Evolutionary conservation across 306 rosid genomes (phyloP).

Genomic region (Glycyrrhiza uralensis): DNA sequence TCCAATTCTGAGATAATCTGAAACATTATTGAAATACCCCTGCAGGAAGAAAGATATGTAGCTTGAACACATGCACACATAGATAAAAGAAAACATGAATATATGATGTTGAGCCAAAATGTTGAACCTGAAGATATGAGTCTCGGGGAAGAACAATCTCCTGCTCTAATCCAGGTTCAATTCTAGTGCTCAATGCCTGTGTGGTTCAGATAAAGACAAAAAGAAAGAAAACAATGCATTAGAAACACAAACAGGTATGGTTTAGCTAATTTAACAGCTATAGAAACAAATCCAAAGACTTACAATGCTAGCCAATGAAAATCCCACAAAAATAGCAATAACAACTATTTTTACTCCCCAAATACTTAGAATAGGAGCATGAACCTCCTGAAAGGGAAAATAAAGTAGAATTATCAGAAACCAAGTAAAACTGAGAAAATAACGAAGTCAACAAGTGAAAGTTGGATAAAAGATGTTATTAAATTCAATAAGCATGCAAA

Average conservation of each 20-base stretch:
- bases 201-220: conserved; percentile 22
- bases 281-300: conserved; percentile 34
- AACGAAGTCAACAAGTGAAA: conserved; percentile 16
- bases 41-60: conserved; percentile 39
- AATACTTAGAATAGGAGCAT: conserved; percentile 85
- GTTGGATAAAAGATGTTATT: conserved; percentile 10
- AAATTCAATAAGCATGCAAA: conserved; percentile 6
- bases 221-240: background rate
- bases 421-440: background rate
- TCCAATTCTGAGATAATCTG: conserved; percentile 92
- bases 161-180: conserved; percentile 97
- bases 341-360: conserved; percentile 87
- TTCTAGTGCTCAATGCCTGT: conserved; percentile 87
- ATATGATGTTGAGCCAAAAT: conserved; percentile 13
- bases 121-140: conserved; percentile 89
- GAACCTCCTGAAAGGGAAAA: conserved; percentile 77
- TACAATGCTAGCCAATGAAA: conserved; percentile 89
- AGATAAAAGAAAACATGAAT: conserved; percentile 16
- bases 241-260: conserved; percentile 20
- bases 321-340: conserved; percentile 66
- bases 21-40: conserved; percentile 91
- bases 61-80: conserved; percentile 12
- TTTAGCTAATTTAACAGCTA: conserved; percentile 3
- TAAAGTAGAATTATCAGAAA: conserved; percentile 14
- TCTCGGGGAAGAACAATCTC: conserved; percentile 92